Percentiles rank a stretch among this genome's conserved stretches.
Conservation (phyloP, 169 alveolate genomes). For the Plasmodium coatneyi region DNA sequence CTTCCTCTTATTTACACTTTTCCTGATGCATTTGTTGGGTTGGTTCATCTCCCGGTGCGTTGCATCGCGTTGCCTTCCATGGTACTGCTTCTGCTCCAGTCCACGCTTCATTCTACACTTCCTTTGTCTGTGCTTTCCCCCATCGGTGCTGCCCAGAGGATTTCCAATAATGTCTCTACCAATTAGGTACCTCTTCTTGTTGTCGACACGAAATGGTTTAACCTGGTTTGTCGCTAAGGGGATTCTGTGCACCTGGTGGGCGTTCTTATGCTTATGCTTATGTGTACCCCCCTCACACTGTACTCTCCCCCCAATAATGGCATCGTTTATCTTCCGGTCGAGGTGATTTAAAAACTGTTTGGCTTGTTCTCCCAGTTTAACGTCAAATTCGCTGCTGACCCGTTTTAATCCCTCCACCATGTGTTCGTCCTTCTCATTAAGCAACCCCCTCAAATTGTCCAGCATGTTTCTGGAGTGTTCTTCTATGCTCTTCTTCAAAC, state of each 20-base stretch:
- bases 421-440: constrained; percentile 7
- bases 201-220: not conserved
- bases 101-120: not conserved
- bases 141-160: not conserved
- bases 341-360: not conserved
- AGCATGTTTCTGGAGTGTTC: not conserved
- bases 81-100: not conserved
- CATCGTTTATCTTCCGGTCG: not conserved
- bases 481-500: not conserved
- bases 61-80: too few relatives aligned
- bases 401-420: not conserved
- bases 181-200: not conserved
- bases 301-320: not conserved
- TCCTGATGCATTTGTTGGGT: not conserved
- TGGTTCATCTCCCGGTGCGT: not conserved
- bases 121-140: not conserved
- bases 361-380: not conserved
- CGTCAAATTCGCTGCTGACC: not conserved
- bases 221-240: not conserved
- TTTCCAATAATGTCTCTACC: not conserved
- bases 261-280: not conserved
- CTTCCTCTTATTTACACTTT: not conserved
- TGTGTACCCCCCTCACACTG: not conserved
- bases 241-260: not conserved
- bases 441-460: not conserved